These are phyloP conservation scores for Jacaranda mimosifolia DNA, from an alignment of 257 asterid genomes.

Conservation along the genomic window DNA sequence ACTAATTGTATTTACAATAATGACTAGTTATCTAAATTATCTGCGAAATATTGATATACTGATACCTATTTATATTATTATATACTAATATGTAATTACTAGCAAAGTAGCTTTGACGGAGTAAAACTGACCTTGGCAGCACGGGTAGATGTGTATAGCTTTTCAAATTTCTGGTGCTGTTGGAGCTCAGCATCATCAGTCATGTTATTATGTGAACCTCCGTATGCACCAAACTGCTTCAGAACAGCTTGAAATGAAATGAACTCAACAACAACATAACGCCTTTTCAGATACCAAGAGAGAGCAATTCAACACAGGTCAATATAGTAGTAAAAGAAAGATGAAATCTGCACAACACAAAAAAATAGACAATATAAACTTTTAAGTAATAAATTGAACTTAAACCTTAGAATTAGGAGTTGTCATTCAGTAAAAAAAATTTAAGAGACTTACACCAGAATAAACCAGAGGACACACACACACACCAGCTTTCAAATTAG, in stretches of 20 bases:
- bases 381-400: slow-evolving; percentile 13
- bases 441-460: too few species aligned
- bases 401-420: neutral
- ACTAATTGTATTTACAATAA: too few species aligned
- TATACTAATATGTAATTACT: too few species aligned
- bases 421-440: slow-evolving; percentile 24
- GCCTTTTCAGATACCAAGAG: slow-evolving; percentile 14
- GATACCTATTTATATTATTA: too few species aligned
- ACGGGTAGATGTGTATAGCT: slow-evolving; percentile 94
- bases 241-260: slow-evolving; percentile 76
- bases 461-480: slow-evolving; percentile 31
- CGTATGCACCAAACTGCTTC: slow-evolving; percentile 95
- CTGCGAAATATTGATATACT: too few species aligned
- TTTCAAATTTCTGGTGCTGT: slow-evolving; percentile 98
- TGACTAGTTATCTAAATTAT: too few species aligned
- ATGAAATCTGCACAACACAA: slow-evolving; percentile 9
- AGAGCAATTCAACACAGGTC: slow-evolving; percentile 7
- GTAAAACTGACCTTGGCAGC: slow-evolving; percentile 83
- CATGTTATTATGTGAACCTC: slow-evolving; percentile 74
- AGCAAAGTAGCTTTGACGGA: slow-evolving; percentile 18
- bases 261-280: slow-evolving; percentile 5
- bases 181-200: slow-evolving; percentile 85
- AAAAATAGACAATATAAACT: too few species aligned
- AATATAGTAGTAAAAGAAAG: neutral
- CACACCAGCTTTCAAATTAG: slow-evolving; percentile 1